These are phyloP conservation scores for Pneumocystis jirovecii DNA, from an alignment of 1,139 yeast species.

Conservation along the genomic window DNA sequence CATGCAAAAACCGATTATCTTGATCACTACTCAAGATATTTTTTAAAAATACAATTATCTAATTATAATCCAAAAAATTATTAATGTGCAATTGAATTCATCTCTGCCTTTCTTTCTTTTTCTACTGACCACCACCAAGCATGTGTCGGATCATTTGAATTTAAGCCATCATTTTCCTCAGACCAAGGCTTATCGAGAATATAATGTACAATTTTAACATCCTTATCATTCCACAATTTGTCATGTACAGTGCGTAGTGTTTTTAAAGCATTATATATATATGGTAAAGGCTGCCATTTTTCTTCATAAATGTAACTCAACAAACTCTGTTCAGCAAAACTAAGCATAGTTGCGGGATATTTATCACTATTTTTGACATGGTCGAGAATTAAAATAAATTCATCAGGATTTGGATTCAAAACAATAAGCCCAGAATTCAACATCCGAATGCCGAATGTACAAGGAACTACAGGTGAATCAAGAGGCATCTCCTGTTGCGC, in stretches of 20 bases:
- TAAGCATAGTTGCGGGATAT: constrained; percentile 28
- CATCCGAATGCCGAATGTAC: constrained; percentile 29
- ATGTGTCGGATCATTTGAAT: constrained; percentile 20
- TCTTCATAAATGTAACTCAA: constrained; percentile 36
- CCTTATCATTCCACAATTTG: constrained; percentile 32
- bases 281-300: constrained; percentile 37
- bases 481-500: constrained; percentile 19
- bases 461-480: constrained; percentile 27
- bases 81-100: neutral
- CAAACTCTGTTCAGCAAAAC: constrained; percentile 44
- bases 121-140: constrained; percentile 30
- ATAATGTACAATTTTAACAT: constrained; percentile 40
- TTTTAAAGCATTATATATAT: constrained; percentile 40
- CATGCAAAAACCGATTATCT: too few species aligned
- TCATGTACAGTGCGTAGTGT: constrained; percentile 32
- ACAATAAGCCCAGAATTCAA: constrained; percentile 43
- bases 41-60: neutral
- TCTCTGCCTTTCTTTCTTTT: constrained; percentile 10
- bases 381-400: constrained; percentile 27
- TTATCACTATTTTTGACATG: constrained; percentile 21
- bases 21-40: neutral
- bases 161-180: constrained; percentile 21
- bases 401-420: constrained; percentile 28
- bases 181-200: constrained; percentile 42
- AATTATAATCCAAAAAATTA: neutral